Evolutionary conservation across 306 rosid species (phyloP), one percentile per base, ranked within the genome.

Genomic region (Fagus sylvatica): DNA sequence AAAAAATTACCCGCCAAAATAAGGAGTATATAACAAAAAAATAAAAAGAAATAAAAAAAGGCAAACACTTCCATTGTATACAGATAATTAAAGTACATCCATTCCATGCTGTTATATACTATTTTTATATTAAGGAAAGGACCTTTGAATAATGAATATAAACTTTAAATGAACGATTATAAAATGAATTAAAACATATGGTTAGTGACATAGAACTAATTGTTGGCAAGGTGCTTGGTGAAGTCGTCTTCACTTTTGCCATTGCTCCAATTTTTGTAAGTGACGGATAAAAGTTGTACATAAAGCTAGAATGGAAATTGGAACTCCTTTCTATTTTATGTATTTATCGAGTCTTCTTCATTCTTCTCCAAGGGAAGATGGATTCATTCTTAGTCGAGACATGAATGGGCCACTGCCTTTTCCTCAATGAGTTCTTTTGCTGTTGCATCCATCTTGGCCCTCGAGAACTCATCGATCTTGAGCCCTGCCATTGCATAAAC

Each of bases 361-460:
- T 79, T 53, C 9, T 65, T 37, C 69, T 77, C 68, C 16, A 8
- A n/a, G 76, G 62, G 12, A 73, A 72, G 34, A 54, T 15, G 32
- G 34, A 4, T 53, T 49, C 72, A 41, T 49, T 7, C 0, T 84
- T 80, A 87, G 53, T 78, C 69, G 19, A 95, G 89, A 71, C 94
- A 93, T 59, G 93, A 88, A 69, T 72, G 19, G 9, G 98, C 98
- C 82, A 92, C 60, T 11, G 78, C 2, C 82, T 84, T 95, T 85
- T 95, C 99, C 77, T 93, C 97, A 48, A 79, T 53, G 8, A 95
- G 92, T 69, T 95, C 99, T 76, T 85, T 71, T n/a, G 97, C 93
- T 2, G 98, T 91, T 59, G 78, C 87, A 74, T 95, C 96, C 89
- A 95, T 71, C 89, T 88, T 92, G 0, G 76, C 91, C 81, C 93